Conservation (phyloP, 2,329 filamentous ascomycete species). For the Drechslerella coelobrocha region DNA sequence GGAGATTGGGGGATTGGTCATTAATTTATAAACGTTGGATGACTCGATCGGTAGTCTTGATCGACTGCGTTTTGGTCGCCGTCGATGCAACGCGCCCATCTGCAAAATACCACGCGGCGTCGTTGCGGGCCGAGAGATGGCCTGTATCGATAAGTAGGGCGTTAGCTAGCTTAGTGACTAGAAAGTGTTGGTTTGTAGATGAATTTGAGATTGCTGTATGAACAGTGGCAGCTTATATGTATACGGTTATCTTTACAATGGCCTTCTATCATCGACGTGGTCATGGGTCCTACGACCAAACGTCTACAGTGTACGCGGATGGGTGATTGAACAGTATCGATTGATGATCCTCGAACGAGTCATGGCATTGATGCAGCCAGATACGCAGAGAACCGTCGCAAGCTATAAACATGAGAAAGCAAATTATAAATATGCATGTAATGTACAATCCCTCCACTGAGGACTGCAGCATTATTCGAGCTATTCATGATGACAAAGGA, state of each 20-base stretch:
- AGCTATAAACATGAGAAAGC: constrained; percentile 33
- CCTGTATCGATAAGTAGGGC: too few species aligned
- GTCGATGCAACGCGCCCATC: constrained; percentile 13
- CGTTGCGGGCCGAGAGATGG: background rate
- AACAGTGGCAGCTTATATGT: too few species aligned
- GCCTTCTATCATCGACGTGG: too few species aligned
- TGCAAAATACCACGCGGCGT: constrained; percentile 28
- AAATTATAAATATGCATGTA: constrained; percentile 7
- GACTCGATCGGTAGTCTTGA: too few species aligned
- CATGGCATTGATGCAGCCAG: background rate
- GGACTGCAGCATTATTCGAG: constrained; percentile 34
- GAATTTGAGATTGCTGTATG: too few species aligned
- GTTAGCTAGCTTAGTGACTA: too few species aligned
- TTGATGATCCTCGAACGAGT: background rate
- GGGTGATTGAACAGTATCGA: background rate
- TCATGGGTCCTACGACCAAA: background rate
- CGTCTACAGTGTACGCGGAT: background rate
- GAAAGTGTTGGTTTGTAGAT: too few species aligned
- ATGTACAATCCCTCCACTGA: constrained; percentile 47
- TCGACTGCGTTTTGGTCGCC: constrained; percentile 2
- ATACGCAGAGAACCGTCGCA: background rate
- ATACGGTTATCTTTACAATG: too few species aligned
- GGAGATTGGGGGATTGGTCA: too few species aligned
- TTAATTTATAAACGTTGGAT: too few species aligned
- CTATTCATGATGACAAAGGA: constrained; percentile 22